Base-by-base conservation (phyloP, 129 eudicot genomes). In the Lactuca saligna region DNA sequence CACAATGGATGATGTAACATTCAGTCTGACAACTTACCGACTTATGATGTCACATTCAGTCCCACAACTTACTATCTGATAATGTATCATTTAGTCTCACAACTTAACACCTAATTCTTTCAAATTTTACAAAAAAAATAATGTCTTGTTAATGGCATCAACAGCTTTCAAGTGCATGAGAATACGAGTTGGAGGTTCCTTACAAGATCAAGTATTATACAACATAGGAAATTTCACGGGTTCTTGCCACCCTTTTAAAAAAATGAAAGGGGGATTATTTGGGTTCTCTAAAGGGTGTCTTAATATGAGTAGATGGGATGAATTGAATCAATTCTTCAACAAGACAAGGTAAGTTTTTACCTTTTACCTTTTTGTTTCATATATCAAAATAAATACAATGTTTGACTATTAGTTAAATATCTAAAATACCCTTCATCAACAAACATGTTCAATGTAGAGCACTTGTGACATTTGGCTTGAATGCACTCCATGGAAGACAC, bases 251-350 rank as follows among this genome's bases (percentile, higher is more conserved):
- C 82, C 88, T 11, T 89, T 93, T 76, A 74, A 34, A 59, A 80
- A 83, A 77, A 16, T 44, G 54, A 74, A 70, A 64, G 81, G 73
- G 42, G 93, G 93, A 1, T 63, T 94, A 66, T 94, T 94, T 82
- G 99, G 99, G 54, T 94, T 89, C 68, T 85, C 97, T 5, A 76
- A 68, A 20, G 99, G 99, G 29, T 94, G 97, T 75, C 79, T 94
- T 44, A 63, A 39, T 50, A 81, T 87, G 95, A 70, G 70, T 33
- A 84, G 99, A 34, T 94, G 99, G 99, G 99, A 94, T 73, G 90
- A 88, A 68, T 74, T 94, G 63, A 94, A 89, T 76, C 69, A 71
- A 61, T 80, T 94, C 75, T 94, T 89, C 80, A 63, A 46, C n/a
- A 74, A 76, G 34, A 87, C 95, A 15, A 90, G 95, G 99, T 90